Base-by-base conservation (phyloP, 495 filamentous ascomycete species). In the Penicillium odoratum region DNA sequence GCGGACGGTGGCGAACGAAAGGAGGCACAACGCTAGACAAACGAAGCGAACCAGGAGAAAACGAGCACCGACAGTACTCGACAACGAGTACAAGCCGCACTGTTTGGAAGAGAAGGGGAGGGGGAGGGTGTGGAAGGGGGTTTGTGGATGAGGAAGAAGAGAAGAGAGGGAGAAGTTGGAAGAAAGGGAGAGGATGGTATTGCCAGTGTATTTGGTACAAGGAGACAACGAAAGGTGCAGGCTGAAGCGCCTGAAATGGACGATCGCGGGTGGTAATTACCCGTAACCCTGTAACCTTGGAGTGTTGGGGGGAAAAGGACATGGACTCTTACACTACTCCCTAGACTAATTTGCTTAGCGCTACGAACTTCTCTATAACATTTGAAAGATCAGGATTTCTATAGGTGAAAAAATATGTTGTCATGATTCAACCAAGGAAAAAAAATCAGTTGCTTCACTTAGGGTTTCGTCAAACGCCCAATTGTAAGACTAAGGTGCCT, bases 161-260 rank as follows among this genome's bases (percentile, higher is more conserved):
- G 53, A 60, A 64, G 62, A 59, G 59, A 64, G 56, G 55, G 58
- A 61, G 53, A 55, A 64, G 55, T 56, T 47, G 58, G 60, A 65
- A 56, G 61, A 51, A 57, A 55, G 62, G 52, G 56, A 64, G 63
- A 50, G 61, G 61, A 64, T 56, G 25, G 67, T 69, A 67, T 67
- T 64, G 54, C 45, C 43, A 15, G 43, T 57, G 67, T 69, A 69
- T 69, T 67, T 57, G 57, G 51, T 66, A 66, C 57, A 11, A 28
- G 40, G 42, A 29, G 28, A 25, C 25, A 26, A 7, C 25, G 48
- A 45, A 9, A 29, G 30, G 10, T 30, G 34, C 34, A 13, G 25
- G 51, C 16, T 7, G 13, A 29, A 42, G 26, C 36, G 31, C 18
- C 47, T 18, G 28, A 48, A 34, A 48, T 53, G 43, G 40, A 51